Base-by-base conservation (phyloP, 2,329 filamentous ascomycete genomes). In the Aureobasidium sp. region DNA sequence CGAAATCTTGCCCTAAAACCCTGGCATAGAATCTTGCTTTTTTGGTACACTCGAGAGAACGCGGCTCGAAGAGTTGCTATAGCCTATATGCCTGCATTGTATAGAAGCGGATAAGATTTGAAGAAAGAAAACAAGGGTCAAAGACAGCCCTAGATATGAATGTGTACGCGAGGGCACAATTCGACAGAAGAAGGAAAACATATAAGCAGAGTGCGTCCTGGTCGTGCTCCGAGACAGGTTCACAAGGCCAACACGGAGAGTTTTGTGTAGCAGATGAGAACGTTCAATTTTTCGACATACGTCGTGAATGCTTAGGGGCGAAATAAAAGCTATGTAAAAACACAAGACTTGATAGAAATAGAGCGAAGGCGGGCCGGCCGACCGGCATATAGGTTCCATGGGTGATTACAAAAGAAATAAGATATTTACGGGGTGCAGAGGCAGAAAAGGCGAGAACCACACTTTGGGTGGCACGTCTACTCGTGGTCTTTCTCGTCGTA, bases 401-500 rank as follows among this genome's bases (percentile, higher is more conserved):
- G 8, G 15, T 15, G 52, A 44, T n/a, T 20, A 56, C 39, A 56
- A 42, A 56, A 11, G 39, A 36, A 14, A 45, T 22, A 36, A 44
- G 29, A 57, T 34, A 14, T 25, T 57, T 25, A 14, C 20, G 22
- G 15, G 12, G 5, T 22, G n/a, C 14, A 12, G 22, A 27, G 5
- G 17, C 39, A 14, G 9, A 20, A 27, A 9, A 4, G 25, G 15
- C 3, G 31, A 15, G 15, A 7, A 9, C 20, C 41, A 9, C 11
- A 12, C 4, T 17, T 39, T 6, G 29, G 11, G 29, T 14, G 8
- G 29, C 29, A 42, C 22, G 15, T 55, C 52, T 53, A 62, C 53
- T 62, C 61, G 45, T 53, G 39, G 17, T 56, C 65, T 59, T 67
- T 66, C 65, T 69, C 65, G 59, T 70, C 70, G 56, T 74, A 73